Percentiles rank a stretch among this genome's conserved stretches.
These are phyloP conservation scores for Aspergillus caelatus DNA, from an alignment of 2,329 filamentous ascomycete species.

Conservation along the genomic window DNA sequence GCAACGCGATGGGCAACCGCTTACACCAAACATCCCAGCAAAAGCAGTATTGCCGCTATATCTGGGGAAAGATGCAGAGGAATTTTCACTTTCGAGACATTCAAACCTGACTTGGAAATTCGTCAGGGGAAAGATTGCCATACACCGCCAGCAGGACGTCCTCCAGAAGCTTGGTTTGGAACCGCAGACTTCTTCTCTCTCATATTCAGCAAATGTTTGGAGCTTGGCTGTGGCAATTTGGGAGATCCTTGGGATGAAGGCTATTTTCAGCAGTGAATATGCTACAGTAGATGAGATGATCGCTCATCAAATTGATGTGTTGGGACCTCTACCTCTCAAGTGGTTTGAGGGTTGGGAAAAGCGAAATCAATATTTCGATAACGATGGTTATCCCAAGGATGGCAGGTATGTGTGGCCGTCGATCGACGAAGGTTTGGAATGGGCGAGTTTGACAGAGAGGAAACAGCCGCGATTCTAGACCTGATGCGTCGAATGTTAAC, in stretches of 20 bases:
- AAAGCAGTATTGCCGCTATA: constrained; percentile 29
- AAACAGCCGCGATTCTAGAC: constrained; percentile 29
- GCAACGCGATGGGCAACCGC: constrained; percentile 23
- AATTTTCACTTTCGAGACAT: constrained; percentile 27
- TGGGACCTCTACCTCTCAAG: constrained; percentile 22
- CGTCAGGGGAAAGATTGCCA: constrained; percentile 28
- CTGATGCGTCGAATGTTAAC: constrained; percentile 36
- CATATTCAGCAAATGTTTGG: constrained; percentile 33
- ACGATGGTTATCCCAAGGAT: constrained; percentile 18
- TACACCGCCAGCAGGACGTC: constrained; percentile 18
- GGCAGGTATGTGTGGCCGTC: constrained; percentile 11
- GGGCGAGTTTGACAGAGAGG: constrained; percentile 24
- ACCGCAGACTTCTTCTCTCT: constrained; percentile 12
- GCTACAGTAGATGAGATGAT: constrained; percentile 20
- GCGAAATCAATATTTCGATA: constrained; percentile 17
- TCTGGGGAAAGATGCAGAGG: constrained; percentile 31
- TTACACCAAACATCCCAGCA: constrained; percentile 30
- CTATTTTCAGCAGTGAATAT: constrained; percentile 23
- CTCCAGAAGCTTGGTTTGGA: constrained; percentile 23
- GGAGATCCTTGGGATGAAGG: constrained; percentile 31
- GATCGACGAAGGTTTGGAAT: constrained; percentile 12
- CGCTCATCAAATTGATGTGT: constrained; percentile 25
- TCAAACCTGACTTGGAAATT: constrained; percentile 20
- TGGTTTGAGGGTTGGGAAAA: constrained; percentile 24
- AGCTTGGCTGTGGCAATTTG: constrained; percentile 29